Evolutionary conservation across 345 rosid species (phyloP).

Genomic region (Jatropha curcas): DNA sequence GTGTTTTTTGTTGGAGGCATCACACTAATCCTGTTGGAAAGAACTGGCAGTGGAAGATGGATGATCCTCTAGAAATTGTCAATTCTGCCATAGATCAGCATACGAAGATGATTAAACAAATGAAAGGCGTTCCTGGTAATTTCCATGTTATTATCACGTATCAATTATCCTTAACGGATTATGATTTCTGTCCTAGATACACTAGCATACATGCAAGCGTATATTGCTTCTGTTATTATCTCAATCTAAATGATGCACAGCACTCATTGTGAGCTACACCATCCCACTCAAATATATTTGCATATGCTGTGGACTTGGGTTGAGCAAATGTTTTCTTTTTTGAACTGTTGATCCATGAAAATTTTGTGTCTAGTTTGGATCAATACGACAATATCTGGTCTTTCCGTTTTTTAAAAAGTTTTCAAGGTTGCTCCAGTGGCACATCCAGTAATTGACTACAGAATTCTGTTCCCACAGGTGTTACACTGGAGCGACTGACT

Average conservation of each 20-base stretch:
- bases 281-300: not conserved
- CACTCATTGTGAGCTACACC: not conserved
- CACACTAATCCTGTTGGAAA: constrained; percentile 98
- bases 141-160: constrained; percentile 17
- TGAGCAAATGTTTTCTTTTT: not conserved
- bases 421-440: not conserved
- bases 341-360: not conserved
- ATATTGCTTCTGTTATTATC: not conserved
- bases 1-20: constrained; percentile 99
- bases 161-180: not conserved
- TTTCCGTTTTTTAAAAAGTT: not conserved
- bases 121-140: constrained; percentile 98
- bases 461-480: constrained; percentile 51
- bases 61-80: constrained; percentile 85
- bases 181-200: constrained; percentile 3
- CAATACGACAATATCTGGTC: not conserved
- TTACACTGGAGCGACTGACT: constrained; percentile 66
- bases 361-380: not conserved
- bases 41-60: constrained; percentile 99
- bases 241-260: not conserved
- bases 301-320: not conserved
- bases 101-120: constrained; percentile 90
- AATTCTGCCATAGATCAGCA: constrained; percentile 84
- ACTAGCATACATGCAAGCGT: not conserved
- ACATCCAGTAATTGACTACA: constrained; percentile 13